Evolutionary conservation across 1,284 basidiomycete genomes (phyloP), one percentile per base, ranked within the genome.

Genomic region (Crepidotus sp.): DNA sequence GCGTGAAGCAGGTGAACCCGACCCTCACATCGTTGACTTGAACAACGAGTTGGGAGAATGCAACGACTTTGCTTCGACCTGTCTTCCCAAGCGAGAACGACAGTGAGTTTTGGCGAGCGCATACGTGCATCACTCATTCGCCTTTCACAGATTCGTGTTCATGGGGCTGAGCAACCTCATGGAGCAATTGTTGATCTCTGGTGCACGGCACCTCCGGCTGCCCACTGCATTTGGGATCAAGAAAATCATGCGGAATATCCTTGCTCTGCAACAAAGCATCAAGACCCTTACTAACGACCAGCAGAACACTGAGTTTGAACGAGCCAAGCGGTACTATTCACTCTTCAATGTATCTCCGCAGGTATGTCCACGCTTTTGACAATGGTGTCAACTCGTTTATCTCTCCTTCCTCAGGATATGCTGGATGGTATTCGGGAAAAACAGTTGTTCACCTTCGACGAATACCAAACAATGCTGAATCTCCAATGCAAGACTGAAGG

Each of bases 191-290:
- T 68, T 98, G 42, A 80, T 98, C 48, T 70, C 72, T 9, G 79
- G 83, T 49, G 88, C 89, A 21, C 77, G 79, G 17, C 67, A 77
- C 45, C 74, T 98, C 46, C 77, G 76, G 18, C 61, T 74, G 11
- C 80, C 83, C 10, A 98, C 93, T 55, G 60, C 68, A 0, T 76
- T 81, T 44, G 95, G 95, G 0, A 78, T 93, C 50, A 79, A 81
- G 57, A 97, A 97, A 67, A 86, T 98, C 60, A 67, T 82, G 55
- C 79, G 93, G 33, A 96, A 97, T 62, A 85, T 97, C 35, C 70
- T 93, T 18, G 88, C 94, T 10, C 71, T 98, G 18, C 93, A 96
- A 60, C 95, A 98, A 61, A 87, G 89, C 55, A 74, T 97, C 54
- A 90, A 91, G 58, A 82, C 83, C 7, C 76, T 94, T 41, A 74